Conservation (phyloP, 495 filamentous ascomycete genomes). For the Bryoglossum gracile region DNA sequence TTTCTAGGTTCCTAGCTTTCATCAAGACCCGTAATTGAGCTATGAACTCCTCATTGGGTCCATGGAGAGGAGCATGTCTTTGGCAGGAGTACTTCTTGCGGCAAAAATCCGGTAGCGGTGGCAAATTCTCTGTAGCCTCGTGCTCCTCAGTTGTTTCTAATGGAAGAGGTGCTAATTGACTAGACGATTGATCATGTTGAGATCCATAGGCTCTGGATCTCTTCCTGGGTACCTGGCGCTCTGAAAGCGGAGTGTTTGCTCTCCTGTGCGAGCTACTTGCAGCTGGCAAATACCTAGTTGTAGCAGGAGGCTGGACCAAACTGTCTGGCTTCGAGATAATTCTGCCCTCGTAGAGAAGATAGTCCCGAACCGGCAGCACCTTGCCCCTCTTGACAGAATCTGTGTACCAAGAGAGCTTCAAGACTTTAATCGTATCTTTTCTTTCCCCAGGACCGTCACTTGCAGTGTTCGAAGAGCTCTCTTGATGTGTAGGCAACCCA, state of each 20-base stretch:
- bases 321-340: conserved; percentile 2
- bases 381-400: conserved; percentile 47
- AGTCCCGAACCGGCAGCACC: conserved; percentile 52
- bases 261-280: conserved; percentile 30
- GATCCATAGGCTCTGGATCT: not conserved
- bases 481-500: not conserved
- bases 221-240: not conserved
- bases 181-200: conserved; percentile 2
- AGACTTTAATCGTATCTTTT: conserved; percentile 49
- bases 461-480: not conserved
- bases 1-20: conserved; percentile 57
- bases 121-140: conserved; percentile 40
- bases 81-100: conserved; percentile 72
- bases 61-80: conserved; percentile 60
- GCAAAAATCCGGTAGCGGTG: conserved; percentile 63
- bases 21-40: conserved; percentile 66
- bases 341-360: conserved; percentile 57
- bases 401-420: conserved; percentile 70
- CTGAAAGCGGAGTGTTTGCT: conserved; percentile 6
- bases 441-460: not conserved
- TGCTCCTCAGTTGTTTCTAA: conserved; percentile 68
- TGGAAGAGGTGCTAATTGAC: conserved; percentile 34
- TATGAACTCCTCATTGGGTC: conserved; percentile 75
- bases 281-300: conserved; percentile 11
- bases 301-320: conserved; percentile 2